Evolutionary conservation across 176 grass and related monocot genomes (phyloP).

Genomic region (Oryza australiensis): DNA sequence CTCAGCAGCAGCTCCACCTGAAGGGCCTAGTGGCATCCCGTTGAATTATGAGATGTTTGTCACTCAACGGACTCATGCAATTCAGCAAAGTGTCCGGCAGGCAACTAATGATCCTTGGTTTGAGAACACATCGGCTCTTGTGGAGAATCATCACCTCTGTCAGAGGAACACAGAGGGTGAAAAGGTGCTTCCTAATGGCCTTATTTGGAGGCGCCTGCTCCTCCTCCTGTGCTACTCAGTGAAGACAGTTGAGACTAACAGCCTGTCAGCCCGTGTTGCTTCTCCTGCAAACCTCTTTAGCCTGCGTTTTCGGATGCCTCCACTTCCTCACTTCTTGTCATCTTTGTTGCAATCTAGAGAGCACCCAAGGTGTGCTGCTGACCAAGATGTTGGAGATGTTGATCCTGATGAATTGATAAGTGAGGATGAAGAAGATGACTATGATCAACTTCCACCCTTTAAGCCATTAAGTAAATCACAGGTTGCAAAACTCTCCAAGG

Average conservation of each 20-base stretch:
- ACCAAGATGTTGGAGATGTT: constrained; percentile 45
- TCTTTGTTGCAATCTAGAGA: constrained; percentile 77
- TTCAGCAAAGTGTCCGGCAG: constrained; percentile 72
- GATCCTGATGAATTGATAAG: constrained; percentile 57
- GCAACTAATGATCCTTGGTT: constrained; percentile 54
- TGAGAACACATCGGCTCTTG: constrained; percentile 75
- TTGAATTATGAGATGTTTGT: constrained; percentile 68
- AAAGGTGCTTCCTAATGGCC: constrained; percentile 80
- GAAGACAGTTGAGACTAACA: constrained; percentile 79
- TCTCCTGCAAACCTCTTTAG: constrained; percentile 54
- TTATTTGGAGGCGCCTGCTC: constrained; percentile 74
- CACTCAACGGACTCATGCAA: constrained; percentile 49
- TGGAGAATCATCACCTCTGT: constrained; percentile 91
- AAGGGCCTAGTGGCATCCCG: constrained; percentile 71
- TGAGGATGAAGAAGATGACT: constrained; percentile 62
- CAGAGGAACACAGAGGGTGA: constrained; percentile 67
- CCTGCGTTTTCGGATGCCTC: constrained; percentile 40
- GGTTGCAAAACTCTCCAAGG: constrained; percentile 80
- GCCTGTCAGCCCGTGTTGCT: constrained; percentile 49
- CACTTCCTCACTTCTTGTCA: constrained; percentile 77
- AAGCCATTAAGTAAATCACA: constrained; percentile 83
- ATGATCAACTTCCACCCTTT: constrained; percentile 80
- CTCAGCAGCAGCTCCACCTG: constrained; percentile 68
- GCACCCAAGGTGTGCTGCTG: constrained; percentile 52
- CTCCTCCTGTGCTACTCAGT: constrained; percentile 78